phyloP scores from a whole-genome alignment of 352 stramenopile genomes.

The Globisporangium splendens region DNA sequence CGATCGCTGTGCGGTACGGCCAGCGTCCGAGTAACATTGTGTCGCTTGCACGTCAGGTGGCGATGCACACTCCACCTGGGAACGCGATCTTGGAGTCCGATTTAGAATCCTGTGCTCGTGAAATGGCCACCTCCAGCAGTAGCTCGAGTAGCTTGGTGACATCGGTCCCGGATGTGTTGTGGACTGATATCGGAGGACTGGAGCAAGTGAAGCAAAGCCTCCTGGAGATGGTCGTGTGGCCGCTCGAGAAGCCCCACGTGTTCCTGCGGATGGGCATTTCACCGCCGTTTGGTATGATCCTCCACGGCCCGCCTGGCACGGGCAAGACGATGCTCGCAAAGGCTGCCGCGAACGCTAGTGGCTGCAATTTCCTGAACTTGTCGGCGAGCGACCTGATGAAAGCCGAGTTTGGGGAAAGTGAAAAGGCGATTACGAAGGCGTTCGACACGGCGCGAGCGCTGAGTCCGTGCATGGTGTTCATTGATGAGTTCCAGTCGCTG shows the following conservation, averaged over 20 bases:
- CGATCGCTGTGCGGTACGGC: conserved; percentile 67
- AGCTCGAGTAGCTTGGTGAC: conserved; percentile 34
- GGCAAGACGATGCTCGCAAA: conserved; percentile 88
- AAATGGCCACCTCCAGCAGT: conserved; percentile 27
- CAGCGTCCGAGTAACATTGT: conserved; percentile 73
- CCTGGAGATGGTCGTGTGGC: conserved; percentile 86
- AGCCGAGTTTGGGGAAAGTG: conserved; percentile 79
- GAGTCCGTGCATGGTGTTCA: conserved; percentile 85
- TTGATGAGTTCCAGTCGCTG: conserved; percentile 86
- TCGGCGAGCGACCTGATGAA: conserved; percentile 78
- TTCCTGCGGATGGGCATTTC: conserved; percentile 81
- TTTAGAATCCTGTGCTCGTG: conserved; percentile 40
- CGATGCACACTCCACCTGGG: neutral
- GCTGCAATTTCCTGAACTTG: conserved; percentile 84
- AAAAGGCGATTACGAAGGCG: conserved; percentile 68
- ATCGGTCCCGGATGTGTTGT: conserved; percentile 58
- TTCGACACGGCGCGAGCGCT: conserved; percentile 71
- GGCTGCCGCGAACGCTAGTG: conserved; percentile 63
- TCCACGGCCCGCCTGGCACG: conserved; percentile 77
- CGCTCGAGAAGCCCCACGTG: conserved; percentile 72
- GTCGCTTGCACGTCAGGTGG: conserved; percentile 49
- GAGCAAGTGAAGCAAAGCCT: conserved; percentile 70
- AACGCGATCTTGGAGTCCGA: conserved; percentile 26
- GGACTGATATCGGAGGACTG: conserved; percentile 74
- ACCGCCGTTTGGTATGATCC: conserved; percentile 68